Evolutionary conservation across 129 eudicot species (phyloP), one percentile per base, ranked within the genome.

Genomic region (Artemisia argyi): DNA sequence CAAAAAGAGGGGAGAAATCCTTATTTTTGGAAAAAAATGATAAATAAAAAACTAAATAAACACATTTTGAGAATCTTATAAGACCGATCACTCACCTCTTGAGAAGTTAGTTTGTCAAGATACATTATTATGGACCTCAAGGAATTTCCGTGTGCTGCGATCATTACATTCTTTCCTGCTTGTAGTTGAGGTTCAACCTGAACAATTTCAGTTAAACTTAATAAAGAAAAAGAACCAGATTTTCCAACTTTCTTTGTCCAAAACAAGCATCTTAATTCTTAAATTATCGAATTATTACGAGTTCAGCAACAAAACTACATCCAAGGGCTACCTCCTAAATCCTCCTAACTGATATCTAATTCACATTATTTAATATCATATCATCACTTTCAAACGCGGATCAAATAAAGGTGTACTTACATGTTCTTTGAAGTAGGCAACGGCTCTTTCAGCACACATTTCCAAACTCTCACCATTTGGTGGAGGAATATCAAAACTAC

Each of bases 381-480:
- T 1, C 7, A 39, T 39, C 10, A 39, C 46, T 39, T 39, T 39
- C 10, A 39, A 39, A 2, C 9, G 2, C 2, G 9, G 10, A 12
- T 53, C 3, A 66, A 19, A 22, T n/a, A 51, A 15, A 51, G 11
- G 16, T 54, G n/a, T 48, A 2, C 82, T 74, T 82, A 93, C 97
- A n/a, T 85, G 80, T 65, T 87, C 91, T 84, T 76, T 85, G 54
- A 93, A 93, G 85, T 89, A 93, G 3, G 98, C 95, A 74, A 90
- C 98, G 18, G 98, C 98, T 82, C 98, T 87, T 74, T 93, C 90
- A 61, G 97, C 98, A 73, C 98, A 93, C 98, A 93, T 93, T 78
- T 92, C 98, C 82, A 92, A 82, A 78, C 98, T 92, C 81, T 92
- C 98, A 3, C 98, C 98, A 68, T 89, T 89, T 55, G 98, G 98